Evolutionary conservation across 441 rosid genomes (phyloP).

Genomic region (Mallotus japonicus): DNA sequence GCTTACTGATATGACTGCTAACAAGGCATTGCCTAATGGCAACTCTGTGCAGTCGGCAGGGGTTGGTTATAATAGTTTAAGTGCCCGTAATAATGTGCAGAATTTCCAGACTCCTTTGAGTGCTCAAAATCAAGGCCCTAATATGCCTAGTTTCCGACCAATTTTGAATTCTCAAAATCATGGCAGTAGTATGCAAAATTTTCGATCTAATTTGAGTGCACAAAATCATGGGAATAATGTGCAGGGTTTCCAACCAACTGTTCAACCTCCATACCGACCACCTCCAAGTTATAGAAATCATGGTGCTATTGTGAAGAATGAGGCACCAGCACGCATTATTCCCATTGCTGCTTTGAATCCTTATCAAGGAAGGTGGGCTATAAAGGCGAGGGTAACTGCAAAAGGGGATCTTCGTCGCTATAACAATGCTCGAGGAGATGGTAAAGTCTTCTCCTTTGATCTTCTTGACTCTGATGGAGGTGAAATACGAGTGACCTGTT

Average conservation of each 20-base stretch:
- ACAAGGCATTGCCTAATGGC: slow-evolving; percentile 36
- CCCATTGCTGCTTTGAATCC: slow-evolving; percentile 85
- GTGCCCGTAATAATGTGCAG: slow-evolving; percentile 17
- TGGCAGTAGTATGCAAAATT: slow-evolving; percentile 37
- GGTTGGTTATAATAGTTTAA: slow-evolving; percentile 25
- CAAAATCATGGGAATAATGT: slow-evolving; percentile 35
- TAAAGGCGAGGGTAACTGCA: slow-evolving; percentile 86
- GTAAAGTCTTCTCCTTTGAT: slow-evolving; percentile 84
- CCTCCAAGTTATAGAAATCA: slow-evolving; percentile 67
- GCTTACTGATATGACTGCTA: slow-evolving; percentile 36
- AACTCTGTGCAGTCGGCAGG: slow-evolving; percentile 31
- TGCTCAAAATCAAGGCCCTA: slow-evolving; percentile 18
- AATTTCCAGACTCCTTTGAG: slow-evolving; percentile 20
- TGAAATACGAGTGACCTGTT: slow-evolving; percentile 79
- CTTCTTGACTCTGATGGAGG: slow-evolving; percentile 87
- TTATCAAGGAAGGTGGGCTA: slow-evolving; percentile 92
- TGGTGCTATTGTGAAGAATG: slow-evolving; percentile 79
- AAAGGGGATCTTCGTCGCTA: slow-evolving; percentile 79
- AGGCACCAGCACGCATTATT: slow-evolving; percentile 73
- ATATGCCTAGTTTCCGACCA: slow-evolving; percentile 15
- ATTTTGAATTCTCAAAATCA: slow-evolving; percentile 25
- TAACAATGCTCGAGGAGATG: slow-evolving; percentile 85
- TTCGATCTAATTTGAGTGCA: slow-evolving; percentile 36
- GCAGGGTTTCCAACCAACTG: slow-evolving; percentile 53
- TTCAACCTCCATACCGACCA: slow-evolving; percentile 78